phyloP scores from a whole-genome alignment of 2,329 filamentous ascomycete genomes.

The Phialophora chinensis region DNA sequence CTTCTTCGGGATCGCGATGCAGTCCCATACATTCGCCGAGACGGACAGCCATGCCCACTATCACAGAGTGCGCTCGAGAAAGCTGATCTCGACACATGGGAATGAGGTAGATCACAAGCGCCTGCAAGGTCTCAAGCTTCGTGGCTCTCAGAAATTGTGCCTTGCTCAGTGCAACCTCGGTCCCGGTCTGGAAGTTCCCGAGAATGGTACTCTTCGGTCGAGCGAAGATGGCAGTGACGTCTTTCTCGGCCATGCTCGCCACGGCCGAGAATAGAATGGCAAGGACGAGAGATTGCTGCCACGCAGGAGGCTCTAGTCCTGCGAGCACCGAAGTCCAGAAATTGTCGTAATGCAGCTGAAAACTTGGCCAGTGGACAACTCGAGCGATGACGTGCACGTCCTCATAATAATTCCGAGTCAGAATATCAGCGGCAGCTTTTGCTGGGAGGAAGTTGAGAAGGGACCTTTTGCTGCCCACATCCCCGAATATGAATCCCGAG shows the following conservation, averaged over 20 bases:
- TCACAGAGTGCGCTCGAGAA: constrained; percentile 73
- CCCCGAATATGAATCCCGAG: constrained; percentile 70
- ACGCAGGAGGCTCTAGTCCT: constrained; percentile 66
- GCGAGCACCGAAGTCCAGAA: constrained; percentile 69
- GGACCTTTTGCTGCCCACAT: constrained; percentile 55
- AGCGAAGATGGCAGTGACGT: constrained; percentile 60
- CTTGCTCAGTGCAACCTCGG: constrained; percentile 70
- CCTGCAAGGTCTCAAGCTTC: constrained; percentile 75
- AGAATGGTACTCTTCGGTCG: constrained; percentile 64
- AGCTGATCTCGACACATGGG: constrained; percentile 74
- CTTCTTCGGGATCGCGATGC: constrained; percentile 69
- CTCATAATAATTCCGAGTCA: constrained; percentile 71
- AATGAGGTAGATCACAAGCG: constrained; percentile 72
- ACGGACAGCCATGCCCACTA: constrained; percentile 73
- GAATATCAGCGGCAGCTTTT: constrained; percentile 62
- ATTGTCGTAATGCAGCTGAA: constrained; percentile 66
- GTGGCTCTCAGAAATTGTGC: constrained; percentile 75
- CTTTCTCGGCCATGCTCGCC: constrained; percentile 67
- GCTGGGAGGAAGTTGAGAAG: constrained; percentile 68
- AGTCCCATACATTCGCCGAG: constrained; percentile 80
- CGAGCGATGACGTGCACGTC: constrained; percentile 72
- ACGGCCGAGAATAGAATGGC: constrained; percentile 72
- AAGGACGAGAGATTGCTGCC: constrained; percentile 72
- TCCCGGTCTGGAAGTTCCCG: constrained; percentile 67
- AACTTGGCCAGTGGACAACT: constrained; percentile 70